Base-by-base conservation (phyloP, 345 rosid genomes). In the Mallotus nudiflorus region DNA sequence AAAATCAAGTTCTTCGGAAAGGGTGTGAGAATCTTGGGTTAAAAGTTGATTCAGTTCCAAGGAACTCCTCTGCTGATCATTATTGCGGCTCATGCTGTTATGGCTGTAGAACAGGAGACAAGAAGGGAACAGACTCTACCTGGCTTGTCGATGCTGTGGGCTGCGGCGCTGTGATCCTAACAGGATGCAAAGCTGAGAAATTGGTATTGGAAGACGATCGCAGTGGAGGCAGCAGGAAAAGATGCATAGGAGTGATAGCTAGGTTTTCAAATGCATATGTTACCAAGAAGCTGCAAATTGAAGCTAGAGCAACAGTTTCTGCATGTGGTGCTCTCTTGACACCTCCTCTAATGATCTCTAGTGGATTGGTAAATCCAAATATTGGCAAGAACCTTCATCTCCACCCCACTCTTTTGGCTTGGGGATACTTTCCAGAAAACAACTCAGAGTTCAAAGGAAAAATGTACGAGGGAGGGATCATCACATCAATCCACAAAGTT, bases 131-230 rank as follows among this genome's bases (percentile, higher is more conserved):
- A 22, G 82, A 84, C 53, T 45, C 65, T 28, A 90, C 92, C 37
- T 90, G 96, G 89, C 76, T 87, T 48, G 88, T 84, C 5, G 92
- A 89, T 72, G 96, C 91, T 11, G 89, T 83, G 45, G 66, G 56
- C 64, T 64, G 67, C 54, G 85, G 82, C n/a, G 88, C 92, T 0
- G 85, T 81, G 58, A 86, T 90, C 40, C 57, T 90, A 48, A 81
- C 92, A 60, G 79, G 85, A 58, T 81, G 86, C 80, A 77, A 78
- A 69, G 88, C 91, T 14, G 86, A 88, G 66, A 86, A 65, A 45
- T 71, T 88, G 50, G 72, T 86, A 44, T 67, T 86, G 60, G 83
- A 10, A 42, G 67, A 84, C 2, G 73, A 70, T 29, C 35, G 53
- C 19, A 44, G 35, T 39, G 67, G 66, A 48, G 69, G 19, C 56